Conservation (phyloP, 2,329 filamentous ascomycete species). For the Graphilbum fragrans region DNA sequence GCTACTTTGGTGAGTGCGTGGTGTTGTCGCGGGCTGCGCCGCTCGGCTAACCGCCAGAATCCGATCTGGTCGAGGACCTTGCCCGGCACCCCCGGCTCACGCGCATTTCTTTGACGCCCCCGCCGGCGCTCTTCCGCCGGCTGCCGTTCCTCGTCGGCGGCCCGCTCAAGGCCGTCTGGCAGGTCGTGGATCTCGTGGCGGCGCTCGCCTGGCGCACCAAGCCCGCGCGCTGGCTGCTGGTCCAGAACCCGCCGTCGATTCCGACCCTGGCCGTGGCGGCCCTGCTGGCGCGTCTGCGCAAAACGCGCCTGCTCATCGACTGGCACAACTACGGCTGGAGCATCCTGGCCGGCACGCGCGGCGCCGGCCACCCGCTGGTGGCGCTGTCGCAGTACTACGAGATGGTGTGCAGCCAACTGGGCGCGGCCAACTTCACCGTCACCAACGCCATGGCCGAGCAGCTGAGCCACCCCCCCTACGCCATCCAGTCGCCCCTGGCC, state of each 20-base stretch:
- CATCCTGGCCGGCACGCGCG: slow-evolving; percentile 58
- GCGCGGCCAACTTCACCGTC: slow-evolving; percentile 71
- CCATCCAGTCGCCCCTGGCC: slow-evolving; percentile 50
- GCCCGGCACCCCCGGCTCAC: slow-evolving; percentile 54
- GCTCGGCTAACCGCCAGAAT: slow-evolving; percentile 39
- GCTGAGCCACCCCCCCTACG: slow-evolving; percentile 51
- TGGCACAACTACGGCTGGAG: slow-evolving; percentile 99
- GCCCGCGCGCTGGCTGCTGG: slow-evolving; percentile 70
- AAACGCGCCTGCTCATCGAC: slow-evolving; percentile 77
- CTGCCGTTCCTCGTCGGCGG: slow-evolving; percentile 67
- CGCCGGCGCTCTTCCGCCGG: slow-evolving; percentile 58
- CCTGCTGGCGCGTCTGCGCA: slow-evolving; percentile 60
- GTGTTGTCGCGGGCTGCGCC: neutral
- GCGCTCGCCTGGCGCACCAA: slow-evolving; percentile 62
- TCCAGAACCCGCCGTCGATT: slow-evolving; percentile 84
- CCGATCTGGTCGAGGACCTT: slow-evolving; percentile 68
- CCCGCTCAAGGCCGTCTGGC: slow-evolving; percentile 77
- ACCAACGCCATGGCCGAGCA: slow-evolving; percentile 78
- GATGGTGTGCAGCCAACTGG: slow-evolving; percentile 52
- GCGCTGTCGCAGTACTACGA: slow-evolving; percentile 69
- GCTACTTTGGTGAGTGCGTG: slow-evolving; percentile 59
- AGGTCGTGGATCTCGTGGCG: slow-evolving; percentile 58
- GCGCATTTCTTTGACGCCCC: slow-evolving; percentile 56
- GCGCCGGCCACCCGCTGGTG: slow-evolving; percentile 60
- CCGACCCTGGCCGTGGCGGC: slow-evolving; percentile 72